Base-by-base conservation (phyloP, 768 basidiomycete species). In the Rhizopogon rudus region DNA sequence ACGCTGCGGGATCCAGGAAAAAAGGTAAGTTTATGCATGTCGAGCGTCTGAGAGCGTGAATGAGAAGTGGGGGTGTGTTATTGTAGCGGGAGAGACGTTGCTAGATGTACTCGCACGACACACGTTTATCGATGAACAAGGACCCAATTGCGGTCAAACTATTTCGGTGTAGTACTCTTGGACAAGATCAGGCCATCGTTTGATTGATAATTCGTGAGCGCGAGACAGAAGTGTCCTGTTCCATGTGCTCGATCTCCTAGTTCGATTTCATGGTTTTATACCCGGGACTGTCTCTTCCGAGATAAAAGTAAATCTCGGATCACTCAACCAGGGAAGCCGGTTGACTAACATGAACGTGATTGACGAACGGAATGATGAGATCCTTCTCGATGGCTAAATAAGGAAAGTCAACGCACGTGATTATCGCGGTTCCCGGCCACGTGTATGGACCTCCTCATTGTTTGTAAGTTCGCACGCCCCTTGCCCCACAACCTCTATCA, bases 391-490 rank as follows among this genome's bases (percentile, higher is more conserved):
- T 48, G 6, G 31, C 33, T 48, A 16, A 48, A 35, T 20, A 48
- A 35, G 46, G 46, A 48, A 48, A 48, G 20, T 48, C 17, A 33
- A 48, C 20, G 14, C 46, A 48, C 46, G 46, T 48, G 46, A 48
- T 9, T n/a, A 17, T 1, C 5, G 29, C 17, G 12, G 40, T 6
- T 40, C 40, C 39, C 7, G 1, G 14, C 39, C 14, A 40, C 40
- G 45, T 31, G 45, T 28, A 45, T 45, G 20, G 10, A 3, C 12
- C 33, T 45, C 44, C 12, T 4, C 31, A 48, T 48, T 48, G 46
- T 48, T 31, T 8, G 7, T 12, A 40, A 28, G 20, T 53, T 70
- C 68, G 58, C 67, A 68, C 67, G 48, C 52, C 41, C 45, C 43
- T 51, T 58, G 37, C 16, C 41, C 17, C 31, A 28, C 50, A 55